Percentiles rank a stretch among this genome's conserved stretches.
Evolutionary conservation across 164 flowering plant genomes (phyloP).

Genomic region (Vitis rotundifolia): DNA sequence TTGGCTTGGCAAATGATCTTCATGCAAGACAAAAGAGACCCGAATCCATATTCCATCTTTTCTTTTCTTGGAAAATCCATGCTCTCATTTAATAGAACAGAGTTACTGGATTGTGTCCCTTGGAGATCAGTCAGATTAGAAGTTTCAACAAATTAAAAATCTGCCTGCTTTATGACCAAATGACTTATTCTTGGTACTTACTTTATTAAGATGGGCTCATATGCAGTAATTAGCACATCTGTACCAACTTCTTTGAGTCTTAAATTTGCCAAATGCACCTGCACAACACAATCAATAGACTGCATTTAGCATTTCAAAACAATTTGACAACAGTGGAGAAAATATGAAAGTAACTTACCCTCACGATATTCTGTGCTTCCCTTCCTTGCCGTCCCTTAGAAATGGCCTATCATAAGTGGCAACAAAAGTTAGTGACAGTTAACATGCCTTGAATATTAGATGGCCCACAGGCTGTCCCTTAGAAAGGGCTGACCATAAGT

Average conservation of each 20-base stretch:
- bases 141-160: neutral
- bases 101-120: too few relatives aligned
- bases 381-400: slow-evolving; percentile 91
- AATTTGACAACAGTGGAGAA: neutral
- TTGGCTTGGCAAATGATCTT: too few relatives aligned
- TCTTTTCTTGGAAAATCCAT: too few relatives aligned
- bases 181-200: slow-evolving; percentile 30
- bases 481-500: too few relatives aligned
- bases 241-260: slow-evolving; percentile 81
- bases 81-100: too few relatives aligned
- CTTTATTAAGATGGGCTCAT: slow-evolving; percentile 88
- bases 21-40: too few relatives aligned
- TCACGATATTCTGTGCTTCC: slow-evolving; percentile 83
- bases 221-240: slow-evolving; percentile 83
- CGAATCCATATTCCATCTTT: too few relatives aligned
- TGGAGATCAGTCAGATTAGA: too few relatives aligned
- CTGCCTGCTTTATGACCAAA: neutral
- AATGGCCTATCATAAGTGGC: slow-evolving; percentile 48
- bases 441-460: neutral
- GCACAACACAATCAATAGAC: slow-evolving; percentile 17
- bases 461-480: neutral
- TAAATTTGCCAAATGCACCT: slow-evolving; percentile 92
- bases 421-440: neutral
- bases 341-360: slow-evolving; percentile 34
- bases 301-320: slow-evolving; percentile 4